Evolutionary conservation across 2,329 filamentous ascomycete genomes (phyloP), one percentile per base, ranked within the genome.

Genomic region (Bimuria novae-zelandiae): DNA sequence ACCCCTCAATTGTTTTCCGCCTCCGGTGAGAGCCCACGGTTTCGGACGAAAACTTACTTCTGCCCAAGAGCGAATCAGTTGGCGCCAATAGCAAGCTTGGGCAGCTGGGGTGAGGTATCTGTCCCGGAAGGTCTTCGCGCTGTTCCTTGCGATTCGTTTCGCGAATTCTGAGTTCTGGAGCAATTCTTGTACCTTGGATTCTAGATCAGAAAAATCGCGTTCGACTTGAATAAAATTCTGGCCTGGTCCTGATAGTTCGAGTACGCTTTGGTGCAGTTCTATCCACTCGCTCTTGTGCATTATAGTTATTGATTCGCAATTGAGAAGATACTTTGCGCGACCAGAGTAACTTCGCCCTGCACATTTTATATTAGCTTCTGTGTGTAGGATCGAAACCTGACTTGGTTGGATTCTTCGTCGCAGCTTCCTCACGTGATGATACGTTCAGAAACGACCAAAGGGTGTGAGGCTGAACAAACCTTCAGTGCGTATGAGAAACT

Each of bases 41-140:
- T 61, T 46, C 10, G 60, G 62, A 33, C 52, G 52, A 35, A 62
- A 64, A 33, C 75, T 76, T 33, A 75, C 75, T 11, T 56, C 56
- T 27, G 56, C 62, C 71, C 74, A 76, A 2, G 56, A 63, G 22
- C 67, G 60, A 23, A 82, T 70, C 52, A 82, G 60, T 40, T 76
- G 72, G 10, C 81, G 73, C 81, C 81, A 84, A 57, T 84, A 84
- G 56, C 81, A 84, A 2, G 77, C 76, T 64, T 83, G 79, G 1
- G 81, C 80, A 3, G 80, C 79, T 1, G 80, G 79, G 1, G 80
- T 83, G 25, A 83, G 67, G 60, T 83, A 83, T 3, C 78, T 69
- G 58, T 83, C 80, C 2, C 80, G 74, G 59, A 83, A 82, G 14
- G 74, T 77, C 36, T 63, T 63, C 5, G 78, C 74, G 3, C 72